Percentiles rank a stretch among this genome's conserved stretches.
Conservation (phyloP, 163 green algal genomes). For the Coccomyxa subellipsoidea region DNA sequence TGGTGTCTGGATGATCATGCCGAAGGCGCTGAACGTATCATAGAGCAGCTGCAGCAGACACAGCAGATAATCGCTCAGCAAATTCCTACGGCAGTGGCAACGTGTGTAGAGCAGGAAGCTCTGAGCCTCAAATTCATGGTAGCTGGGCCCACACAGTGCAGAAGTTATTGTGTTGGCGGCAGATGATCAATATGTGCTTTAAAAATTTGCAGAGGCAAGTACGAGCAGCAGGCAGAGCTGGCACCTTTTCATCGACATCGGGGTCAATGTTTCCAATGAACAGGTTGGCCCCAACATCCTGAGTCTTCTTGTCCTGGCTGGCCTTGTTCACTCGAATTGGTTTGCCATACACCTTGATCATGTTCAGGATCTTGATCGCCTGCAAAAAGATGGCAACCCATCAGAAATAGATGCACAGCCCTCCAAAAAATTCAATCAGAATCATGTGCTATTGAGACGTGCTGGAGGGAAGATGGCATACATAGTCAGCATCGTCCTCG, state of each 20-base stretch:
- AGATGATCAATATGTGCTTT: too few species aligned
- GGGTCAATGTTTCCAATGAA: conserved; percentile 97
- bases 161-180: too few species aligned
- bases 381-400: conserved; percentile 29
- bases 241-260: conserved; percentile 96
- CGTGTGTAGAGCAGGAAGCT: too few species aligned
- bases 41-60: conserved; percentile 78
- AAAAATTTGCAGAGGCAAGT: too few species aligned
- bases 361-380: conserved; percentile 97
- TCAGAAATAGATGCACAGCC: not conserved
- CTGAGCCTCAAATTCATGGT: too few species aligned
- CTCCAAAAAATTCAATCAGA: too few species aligned
- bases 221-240: too few species aligned
- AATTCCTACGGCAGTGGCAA: too few species aligned
- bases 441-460: not conserved
- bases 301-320: conserved; percentile 72
- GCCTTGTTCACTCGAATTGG: conserved; percentile 95
- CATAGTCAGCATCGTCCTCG: conserved; percentile 96
- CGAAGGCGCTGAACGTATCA: conserved; percentile 98
- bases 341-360: conserved; percentile 97
- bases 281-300: conserved; percentile 95
- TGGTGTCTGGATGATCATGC: conserved; percentile 86
- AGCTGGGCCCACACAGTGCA: too few species aligned
- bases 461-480: conserved; percentile 23
- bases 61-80: too few species aligned